These are phyloP conservation scores for Echinochloa phyllopogon DNA, from an alignment of 176 grass and related monocot species.

Conservation along the genomic window DNA sequence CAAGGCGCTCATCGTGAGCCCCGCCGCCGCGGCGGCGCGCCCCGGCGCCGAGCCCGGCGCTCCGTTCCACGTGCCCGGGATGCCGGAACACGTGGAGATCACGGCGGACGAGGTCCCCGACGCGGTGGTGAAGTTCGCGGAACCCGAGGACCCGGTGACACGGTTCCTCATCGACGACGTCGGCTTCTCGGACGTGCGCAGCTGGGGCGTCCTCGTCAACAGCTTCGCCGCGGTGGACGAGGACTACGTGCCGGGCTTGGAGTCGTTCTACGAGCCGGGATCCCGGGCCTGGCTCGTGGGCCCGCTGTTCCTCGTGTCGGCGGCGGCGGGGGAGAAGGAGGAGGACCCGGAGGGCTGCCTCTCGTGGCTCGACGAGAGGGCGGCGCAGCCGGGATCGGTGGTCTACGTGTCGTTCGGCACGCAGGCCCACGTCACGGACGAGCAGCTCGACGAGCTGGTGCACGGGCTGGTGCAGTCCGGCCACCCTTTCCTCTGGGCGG, in stretches of 20 bases:
- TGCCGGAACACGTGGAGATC: slow-evolving; percentile 54
- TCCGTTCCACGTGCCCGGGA: slow-evolving; percentile 45
- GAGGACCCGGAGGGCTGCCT: slow-evolving; percentile 56
- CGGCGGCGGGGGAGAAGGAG: too few relatives aligned
- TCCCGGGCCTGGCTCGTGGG: slow-evolving; percentile 46
- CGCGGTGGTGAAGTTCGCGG: not conserved
- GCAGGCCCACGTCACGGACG: slow-evolving; percentile 45
- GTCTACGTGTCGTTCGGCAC: slow-evolving; percentile 78
- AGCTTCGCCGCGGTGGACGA: slow-evolving; percentile 40
- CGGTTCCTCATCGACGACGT: slow-evolving; percentile 38
- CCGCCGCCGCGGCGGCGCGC: not conserved
- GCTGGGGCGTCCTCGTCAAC: slow-evolving; percentile 62
- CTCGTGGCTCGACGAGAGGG: slow-evolving; percentile 55
- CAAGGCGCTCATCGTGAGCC: slow-evolving; percentile 42
- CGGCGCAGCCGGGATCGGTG: slow-evolving; percentile 29
- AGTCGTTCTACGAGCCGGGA: slow-evolving; percentile 45
- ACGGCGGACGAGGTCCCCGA: slow-evolving; percentile 43
- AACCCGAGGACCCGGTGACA: slow-evolving; percentile 40
- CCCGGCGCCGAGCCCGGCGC: too few relatives aligned
- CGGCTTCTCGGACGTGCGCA: slow-evolving; percentile 25
- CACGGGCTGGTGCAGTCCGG: slow-evolving; percentile 51
- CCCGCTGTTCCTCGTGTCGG: slow-evolving; percentile 46
- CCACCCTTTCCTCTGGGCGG: slow-evolving; percentile 61
- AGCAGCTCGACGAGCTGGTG: slow-evolving; percentile 63
- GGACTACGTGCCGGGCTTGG: slow-evolving; percentile 44